Conservation (phyloP, 306 rosid genomes). For the Fragaria ananassa region DNA sequence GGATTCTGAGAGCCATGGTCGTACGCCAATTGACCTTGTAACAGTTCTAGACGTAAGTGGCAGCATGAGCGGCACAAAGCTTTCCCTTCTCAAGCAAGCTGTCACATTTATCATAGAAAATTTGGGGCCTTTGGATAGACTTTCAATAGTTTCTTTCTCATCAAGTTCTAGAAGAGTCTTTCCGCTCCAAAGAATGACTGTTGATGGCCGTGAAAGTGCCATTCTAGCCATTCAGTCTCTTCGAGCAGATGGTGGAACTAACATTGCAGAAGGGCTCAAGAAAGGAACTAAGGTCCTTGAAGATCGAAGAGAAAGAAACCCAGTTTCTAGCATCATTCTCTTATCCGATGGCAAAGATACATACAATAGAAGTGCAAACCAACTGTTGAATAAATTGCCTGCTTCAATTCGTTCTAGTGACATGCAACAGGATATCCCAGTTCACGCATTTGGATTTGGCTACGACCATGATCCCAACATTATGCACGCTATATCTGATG, state of each 20-base stretch:
- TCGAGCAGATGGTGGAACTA: not conserved
- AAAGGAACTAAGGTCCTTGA: constrained; percentile 18
- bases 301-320: constrained; percentile 22
- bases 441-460: constrained; percentile 31
- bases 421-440: constrained; percentile 4
- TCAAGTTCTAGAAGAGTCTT: constrained; percentile 12
- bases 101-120: constrained; percentile 32
- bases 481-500: constrained; percentile 11
- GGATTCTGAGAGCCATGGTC: not conserved
- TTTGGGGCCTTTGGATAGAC: constrained; percentile 30
- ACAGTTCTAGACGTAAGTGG: constrained; percentile 31
- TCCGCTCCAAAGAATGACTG: constrained; percentile 28
- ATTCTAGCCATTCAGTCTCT: not conserved
- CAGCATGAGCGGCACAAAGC: constrained; percentile 33
- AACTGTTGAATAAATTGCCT: not conserved
- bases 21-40: constrained; percentile 33
- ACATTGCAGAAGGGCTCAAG: constrained; percentile 11
- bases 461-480: not conserved
- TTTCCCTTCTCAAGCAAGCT: constrained; percentile 23
- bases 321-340: constrained; percentile 18
- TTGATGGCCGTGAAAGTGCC: constrained; percentile 7
- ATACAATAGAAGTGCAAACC: not conserved
- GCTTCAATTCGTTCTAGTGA: not conserved
- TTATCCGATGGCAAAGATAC: constrained; percentile 25
- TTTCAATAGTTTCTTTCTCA: constrained; percentile 31